Evolutionary conservation across 768 basidiomycete species (phyloP).

Genomic region (Vararia minispora): DNA sequence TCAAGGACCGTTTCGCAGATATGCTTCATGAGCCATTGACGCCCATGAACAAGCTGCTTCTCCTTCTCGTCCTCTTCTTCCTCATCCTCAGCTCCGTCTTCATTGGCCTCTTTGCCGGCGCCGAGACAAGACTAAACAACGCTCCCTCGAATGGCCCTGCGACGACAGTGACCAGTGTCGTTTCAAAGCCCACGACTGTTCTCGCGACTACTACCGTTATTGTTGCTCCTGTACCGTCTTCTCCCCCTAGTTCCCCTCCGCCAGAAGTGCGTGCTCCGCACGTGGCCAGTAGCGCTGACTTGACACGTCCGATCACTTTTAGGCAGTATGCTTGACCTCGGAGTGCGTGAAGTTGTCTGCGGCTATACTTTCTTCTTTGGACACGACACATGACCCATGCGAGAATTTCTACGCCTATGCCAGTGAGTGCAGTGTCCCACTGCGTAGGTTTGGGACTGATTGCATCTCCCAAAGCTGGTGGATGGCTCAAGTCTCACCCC

Average conservation of each 20-base stretch:
- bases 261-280: constrained; percentile 33
- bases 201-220: constrained; percentile 24
- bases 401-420: constrained; percentile 92
- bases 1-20: constrained; percentile 38
- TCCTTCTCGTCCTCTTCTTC: constrained; percentile 62
- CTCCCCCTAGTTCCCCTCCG: constrained; percentile 28
- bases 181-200: constrained; percentile 27
- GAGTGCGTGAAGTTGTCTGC: constrained; percentile 80
- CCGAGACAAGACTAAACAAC: constrained; percentile 63
- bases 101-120: constrained; percentile 88
- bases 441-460: constrained; percentile 3
- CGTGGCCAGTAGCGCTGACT: too few relatives aligned
- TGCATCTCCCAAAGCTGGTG: constrained; percentile 47
- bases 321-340: constrained; percentile 64
- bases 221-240: constrained; percentile 22
- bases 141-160: constrained; percentile 28
- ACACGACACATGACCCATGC: constrained; percentile 81
- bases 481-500: constrained; percentile 76
- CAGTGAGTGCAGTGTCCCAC: constrained; percentile 41
- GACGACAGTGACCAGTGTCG: constrained; percentile 28
- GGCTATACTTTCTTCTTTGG: constrained; percentile 68
- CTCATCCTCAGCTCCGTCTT: constrained; percentile 80
- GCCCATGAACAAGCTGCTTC: constrained; percentile 71
- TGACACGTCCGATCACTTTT: too few relatives aligned
- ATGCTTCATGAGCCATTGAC: constrained; percentile 72